Conservation (phyloP, 2,329 filamentous ascomycete species). For the Polychaeton citri region DNA sequence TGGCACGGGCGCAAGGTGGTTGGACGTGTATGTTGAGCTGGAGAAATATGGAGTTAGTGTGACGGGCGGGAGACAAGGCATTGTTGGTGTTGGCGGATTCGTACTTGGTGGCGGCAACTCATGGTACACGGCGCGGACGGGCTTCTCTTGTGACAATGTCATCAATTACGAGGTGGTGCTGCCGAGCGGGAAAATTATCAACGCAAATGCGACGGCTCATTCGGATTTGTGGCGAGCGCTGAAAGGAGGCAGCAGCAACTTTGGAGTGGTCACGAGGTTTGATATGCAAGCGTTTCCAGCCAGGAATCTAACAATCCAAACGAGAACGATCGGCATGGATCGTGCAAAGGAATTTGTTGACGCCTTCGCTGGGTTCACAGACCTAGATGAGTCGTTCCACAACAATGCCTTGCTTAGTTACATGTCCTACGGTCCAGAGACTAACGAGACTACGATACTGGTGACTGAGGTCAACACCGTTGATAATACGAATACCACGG, state of each 20-base stretch:
- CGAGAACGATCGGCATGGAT: too few relatives aligned
- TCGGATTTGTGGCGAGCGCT: conserved; percentile 35
- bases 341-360: too few relatives aligned
- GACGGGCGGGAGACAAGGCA: conserved; percentile 10
- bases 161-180: conserved; percentile 23
- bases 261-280: conserved; percentile 35
- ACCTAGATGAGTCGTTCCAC: too few relatives aligned
- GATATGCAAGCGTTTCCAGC: conserved; percentile 12
- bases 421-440: too few relatives aligned
- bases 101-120: conserved; percentile 17
- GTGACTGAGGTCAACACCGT: too few relatives aligned
- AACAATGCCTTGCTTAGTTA: too few relatives aligned
- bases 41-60: conserved; percentile 9
- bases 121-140: conserved; percentile 14
- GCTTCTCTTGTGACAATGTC: conserved; percentile 19
- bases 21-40: conserved; percentile 11
- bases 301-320: too few relatives aligned
- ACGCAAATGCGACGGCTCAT: conserved; percentile 29
- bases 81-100: conserved; percentile 17
- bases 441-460: too few relatives aligned
- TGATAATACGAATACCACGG: too few relatives aligned
- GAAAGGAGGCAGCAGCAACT: conserved; percentile 30
- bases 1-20: conserved; percentile 12
- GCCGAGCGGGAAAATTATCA: conserved; percentile 25
- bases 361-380: too few relatives aligned